Conservation (phyloP, 1,139 yeast species). For the Tardiomyces blankii region DNA sequence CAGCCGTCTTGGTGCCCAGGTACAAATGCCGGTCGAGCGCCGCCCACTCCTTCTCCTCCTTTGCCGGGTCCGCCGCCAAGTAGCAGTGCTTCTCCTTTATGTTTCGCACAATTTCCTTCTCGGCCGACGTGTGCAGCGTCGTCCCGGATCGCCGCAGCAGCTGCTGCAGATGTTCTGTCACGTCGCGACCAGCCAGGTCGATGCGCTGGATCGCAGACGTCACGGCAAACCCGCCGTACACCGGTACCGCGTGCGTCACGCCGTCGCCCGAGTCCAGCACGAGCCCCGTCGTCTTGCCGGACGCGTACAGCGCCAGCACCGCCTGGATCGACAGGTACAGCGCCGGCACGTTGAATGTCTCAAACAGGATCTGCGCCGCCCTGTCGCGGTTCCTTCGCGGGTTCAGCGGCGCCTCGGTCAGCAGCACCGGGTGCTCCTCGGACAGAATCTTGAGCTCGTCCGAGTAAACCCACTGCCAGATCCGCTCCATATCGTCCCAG, state of each 20-base stretch:
- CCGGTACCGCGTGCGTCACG: constrained; percentile 79
- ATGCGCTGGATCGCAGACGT: constrained; percentile 63
- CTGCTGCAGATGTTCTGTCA: constrained; percentile 62
- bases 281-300: constrained; percentile 85
- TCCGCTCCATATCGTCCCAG: constrained; percentile 78
- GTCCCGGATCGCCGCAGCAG: constrained; percentile 62
- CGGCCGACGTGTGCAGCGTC: constrained; percentile 55
- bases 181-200: constrained; percentile 81
- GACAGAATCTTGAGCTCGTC: constrained; percentile 56
- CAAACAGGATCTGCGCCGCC: constrained; percentile 72
- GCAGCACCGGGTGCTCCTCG: constrained; percentile 79
- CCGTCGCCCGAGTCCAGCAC: constrained; percentile 92
- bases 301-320: constrained; percentile 72
- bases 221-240: constrained; percentile 77
- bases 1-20: constrained; percentile 3
- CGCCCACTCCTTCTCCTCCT: constrained; percentile 52
- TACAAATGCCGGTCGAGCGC: constrained; percentile 5
- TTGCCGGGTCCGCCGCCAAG: constrained; percentile 54
- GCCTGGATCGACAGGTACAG: constrained; percentile 77
- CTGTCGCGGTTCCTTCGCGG: constrained; percentile 60
- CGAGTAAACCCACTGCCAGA: constrained; percentile 58
- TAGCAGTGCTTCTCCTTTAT: constrained; percentile 64
- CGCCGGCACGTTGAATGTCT: constrained; percentile 79
- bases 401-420: constrained; percentile 86
- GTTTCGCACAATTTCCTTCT: constrained; percentile 65